phyloP scores from a whole-genome alignment of 169 alveolate species.

The Eimeria zaria region DNA sequence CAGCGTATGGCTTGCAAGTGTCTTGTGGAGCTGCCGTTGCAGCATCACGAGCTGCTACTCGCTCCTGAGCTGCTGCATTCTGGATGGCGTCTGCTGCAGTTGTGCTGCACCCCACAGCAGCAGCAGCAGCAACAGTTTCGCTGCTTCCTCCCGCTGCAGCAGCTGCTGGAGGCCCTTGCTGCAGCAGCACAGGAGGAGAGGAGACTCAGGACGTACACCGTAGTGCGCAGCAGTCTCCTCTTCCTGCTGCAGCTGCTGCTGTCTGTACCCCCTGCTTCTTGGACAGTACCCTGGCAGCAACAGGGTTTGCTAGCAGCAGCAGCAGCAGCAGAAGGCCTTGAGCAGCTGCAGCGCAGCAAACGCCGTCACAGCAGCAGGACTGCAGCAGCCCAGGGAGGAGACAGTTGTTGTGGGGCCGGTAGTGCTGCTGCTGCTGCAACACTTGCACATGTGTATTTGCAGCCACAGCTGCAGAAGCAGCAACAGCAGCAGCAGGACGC shows the following conservation, averaged over 20 bases:
- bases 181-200: slow-evolving; percentile 61
- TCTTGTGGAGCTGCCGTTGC: slow-evolving; percentile 59
- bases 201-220: slow-evolving; percentile 13
- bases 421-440: slow-evolving; percentile 26
- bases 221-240: slow-evolving; percentile 65
- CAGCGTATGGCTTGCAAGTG: slow-evolving; percentile 58
- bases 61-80: slow-evolving; percentile 70
- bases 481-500: slow-evolving; percentile 57
- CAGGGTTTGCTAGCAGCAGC: slow-evolving; percentile 77
- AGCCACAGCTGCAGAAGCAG: slow-evolving; percentile 73
- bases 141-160: slow-evolving; percentile 67
- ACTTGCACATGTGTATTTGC: slow-evolving; percentile 31
- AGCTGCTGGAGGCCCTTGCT: slow-evolving; percentile 53
- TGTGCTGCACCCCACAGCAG: slow-evolving; percentile 21
- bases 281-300: slow-evolving; percentile 83
- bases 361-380: slow-evolving; percentile 54
- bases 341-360: slow-evolving; percentile 65
- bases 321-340: slow-evolving; percentile 70
- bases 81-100: slow-evolving; percentile 77
- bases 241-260: slow-evolving; percentile 68
- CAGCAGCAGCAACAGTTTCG: slow-evolving; percentile 27
- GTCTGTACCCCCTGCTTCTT: slow-evolving; percentile 46
- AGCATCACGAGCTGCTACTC: slow-evolving; percentile 63
- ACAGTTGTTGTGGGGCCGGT: background rate
- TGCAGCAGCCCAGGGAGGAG: slow-evolving; percentile 6